Conservation (phyloP, 352 stramenopile species). For the Pythium grandisporangium region DNA sequence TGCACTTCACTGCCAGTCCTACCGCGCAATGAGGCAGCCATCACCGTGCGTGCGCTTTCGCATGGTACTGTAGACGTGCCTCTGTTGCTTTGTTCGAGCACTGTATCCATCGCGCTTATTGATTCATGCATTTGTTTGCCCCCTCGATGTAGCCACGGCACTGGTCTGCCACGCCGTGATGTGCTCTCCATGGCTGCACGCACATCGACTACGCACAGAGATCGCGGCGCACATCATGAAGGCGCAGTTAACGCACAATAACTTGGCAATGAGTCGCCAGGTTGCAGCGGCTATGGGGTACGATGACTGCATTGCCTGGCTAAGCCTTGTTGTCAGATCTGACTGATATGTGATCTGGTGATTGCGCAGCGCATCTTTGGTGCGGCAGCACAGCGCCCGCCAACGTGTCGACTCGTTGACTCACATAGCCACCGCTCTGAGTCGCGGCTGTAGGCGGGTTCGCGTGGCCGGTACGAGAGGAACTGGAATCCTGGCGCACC, state of each 20-base stretch:
- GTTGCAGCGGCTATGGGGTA: too few species aligned
- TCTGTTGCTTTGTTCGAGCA: too few species aligned
- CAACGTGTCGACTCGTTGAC: not conserved
- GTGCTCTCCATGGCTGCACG: constrained; percentile 8
- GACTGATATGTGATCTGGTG: too few species aligned
- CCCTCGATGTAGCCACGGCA: constrained; percentile 2
- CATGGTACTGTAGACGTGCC: too few species aligned
- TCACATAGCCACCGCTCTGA: not conserved
- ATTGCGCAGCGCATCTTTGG: not conserved
- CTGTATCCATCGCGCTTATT: too few species aligned
- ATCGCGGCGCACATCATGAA: constrained; percentile 3
- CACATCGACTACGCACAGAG: constrained; percentile 2
- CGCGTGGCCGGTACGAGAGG: not conserved
- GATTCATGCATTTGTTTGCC: too few species aligned
- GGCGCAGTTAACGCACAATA: not conserved
- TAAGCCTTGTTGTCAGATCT: too few species aligned
- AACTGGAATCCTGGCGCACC: too few species aligned
- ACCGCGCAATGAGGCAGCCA: not conserved
- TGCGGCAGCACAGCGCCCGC: not conserved
- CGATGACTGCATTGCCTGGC: too few species aligned
- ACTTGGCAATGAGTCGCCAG: not conserved
- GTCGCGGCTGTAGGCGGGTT: not conserved
- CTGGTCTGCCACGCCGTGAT: constrained; percentile 9
- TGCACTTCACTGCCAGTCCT: constrained; percentile 3
- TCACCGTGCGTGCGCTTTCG: not conserved